phyloP scores from a whole-genome alignment of 495 filamentous ascomycete genomes.

The Penicillium fimorum region DNA sequence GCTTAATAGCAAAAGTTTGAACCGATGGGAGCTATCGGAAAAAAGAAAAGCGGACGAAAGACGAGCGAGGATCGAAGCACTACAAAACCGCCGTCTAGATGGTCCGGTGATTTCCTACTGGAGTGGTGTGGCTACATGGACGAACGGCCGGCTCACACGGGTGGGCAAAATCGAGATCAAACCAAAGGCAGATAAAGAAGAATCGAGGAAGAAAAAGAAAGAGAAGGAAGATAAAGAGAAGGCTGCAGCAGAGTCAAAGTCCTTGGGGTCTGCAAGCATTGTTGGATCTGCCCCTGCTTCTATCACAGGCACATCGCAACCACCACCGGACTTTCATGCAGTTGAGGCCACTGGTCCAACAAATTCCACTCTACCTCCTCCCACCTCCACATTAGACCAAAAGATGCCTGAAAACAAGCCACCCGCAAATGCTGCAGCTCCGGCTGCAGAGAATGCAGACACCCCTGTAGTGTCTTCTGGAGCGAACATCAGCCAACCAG shows the following conservation, averaged over 20 bases:
- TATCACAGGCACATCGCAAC: background rate
- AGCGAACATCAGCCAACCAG: slow-evolving; percentile 4
- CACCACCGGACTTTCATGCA: background rate
- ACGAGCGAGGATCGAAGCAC: slow-evolving; percentile 72
- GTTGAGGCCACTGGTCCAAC: background rate
- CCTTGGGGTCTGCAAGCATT: slow-evolving; percentile 16
- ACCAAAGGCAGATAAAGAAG: slow-evolving; percentile 42
- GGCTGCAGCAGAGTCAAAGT: slow-evolving; percentile 25
- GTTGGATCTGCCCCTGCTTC: slow-evolving; percentile 13
- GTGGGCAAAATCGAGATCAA: slow-evolving; percentile 68
- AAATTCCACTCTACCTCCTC: slow-evolving; percentile 1
- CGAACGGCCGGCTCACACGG: slow-evolving; percentile 70
- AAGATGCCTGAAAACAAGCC: background rate
- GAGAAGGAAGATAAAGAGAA: slow-evolving; percentile 38
- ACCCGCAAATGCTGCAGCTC: background rate
- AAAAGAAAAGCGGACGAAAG: slow-evolving; percentile 80
- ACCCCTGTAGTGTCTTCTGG: slow-evolving; percentile 7
- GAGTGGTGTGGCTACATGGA: slow-evolving; percentile 81
- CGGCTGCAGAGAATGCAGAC: background rate
- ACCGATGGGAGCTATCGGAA: slow-evolving; percentile 91
- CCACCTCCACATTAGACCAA: background rate
- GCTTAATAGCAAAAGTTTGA: slow-evolving; percentile 85
- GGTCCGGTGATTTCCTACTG: slow-evolving; percentile 91
- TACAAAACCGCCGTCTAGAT: slow-evolving; percentile 80
- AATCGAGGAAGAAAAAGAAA: slow-evolving; percentile 36